Percentiles rank a stretch among this genome's conserved stretches.
Evolutionary conservation across 768 basidiomycete genomes (phyloP).

Genomic region (Lanmaoa pseudosensibilis): DNA sequence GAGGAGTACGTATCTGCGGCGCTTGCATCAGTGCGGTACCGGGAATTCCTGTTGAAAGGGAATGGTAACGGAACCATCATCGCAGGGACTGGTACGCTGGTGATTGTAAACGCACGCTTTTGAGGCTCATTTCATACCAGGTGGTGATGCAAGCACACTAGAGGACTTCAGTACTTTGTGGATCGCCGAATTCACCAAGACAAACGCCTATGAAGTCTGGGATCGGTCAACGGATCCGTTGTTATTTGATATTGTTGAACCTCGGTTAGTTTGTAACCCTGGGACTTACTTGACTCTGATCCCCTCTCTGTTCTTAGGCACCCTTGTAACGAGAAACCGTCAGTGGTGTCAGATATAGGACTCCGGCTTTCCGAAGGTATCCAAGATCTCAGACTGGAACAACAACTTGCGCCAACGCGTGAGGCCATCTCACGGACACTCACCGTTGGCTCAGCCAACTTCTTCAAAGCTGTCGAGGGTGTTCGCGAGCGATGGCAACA

Average conservation of each 20-base stretch:
- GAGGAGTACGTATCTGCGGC: slow-evolving; percentile 94
- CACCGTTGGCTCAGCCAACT: slow-evolving; percentile 68
- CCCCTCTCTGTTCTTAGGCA: slow-evolving; percentile 51
- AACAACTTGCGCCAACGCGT: slow-evolving; percentile 89
- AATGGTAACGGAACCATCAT: slow-evolving; percentile 65
- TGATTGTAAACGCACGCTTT: background rate
- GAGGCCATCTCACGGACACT: slow-evolving; percentile 84
- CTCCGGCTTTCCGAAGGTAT: slow-evolving; percentile 90
- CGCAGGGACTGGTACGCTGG: slow-evolving; percentile 50
- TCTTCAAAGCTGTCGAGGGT: slow-evolving; percentile 90
- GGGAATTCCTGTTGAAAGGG: slow-evolving; percentile 76
- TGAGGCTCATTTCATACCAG: slow-evolving; percentile 35
- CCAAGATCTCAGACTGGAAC: slow-evolving; percentile 89
- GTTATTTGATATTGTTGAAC: slow-evolving; percentile 94
- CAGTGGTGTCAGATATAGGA: slow-evolving; percentile 87
- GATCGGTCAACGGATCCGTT: slow-evolving; percentile 86
- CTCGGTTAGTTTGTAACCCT: slow-evolving; percentile 52
- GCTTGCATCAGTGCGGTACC: slow-evolving; percentile 85
- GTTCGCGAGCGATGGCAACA: slow-evolving; percentile 73
- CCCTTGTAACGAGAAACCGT: slow-evolving; percentile 89
- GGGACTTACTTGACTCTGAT: slow-evolving; percentile 1
- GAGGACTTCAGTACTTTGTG: slow-evolving; percentile 88
- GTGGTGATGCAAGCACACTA: slow-evolving; percentile 54
- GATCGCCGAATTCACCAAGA: slow-evolving; percentile 85
- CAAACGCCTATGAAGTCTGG: slow-evolving; percentile 90